A percentile compares a stretch with the other conserved stretches of the same genome.
These are phyloP conservation scores for Podospora didyma DNA, from an alignment of 495 filamentous ascomycete genomes.

Conservation along the genomic window DNA sequence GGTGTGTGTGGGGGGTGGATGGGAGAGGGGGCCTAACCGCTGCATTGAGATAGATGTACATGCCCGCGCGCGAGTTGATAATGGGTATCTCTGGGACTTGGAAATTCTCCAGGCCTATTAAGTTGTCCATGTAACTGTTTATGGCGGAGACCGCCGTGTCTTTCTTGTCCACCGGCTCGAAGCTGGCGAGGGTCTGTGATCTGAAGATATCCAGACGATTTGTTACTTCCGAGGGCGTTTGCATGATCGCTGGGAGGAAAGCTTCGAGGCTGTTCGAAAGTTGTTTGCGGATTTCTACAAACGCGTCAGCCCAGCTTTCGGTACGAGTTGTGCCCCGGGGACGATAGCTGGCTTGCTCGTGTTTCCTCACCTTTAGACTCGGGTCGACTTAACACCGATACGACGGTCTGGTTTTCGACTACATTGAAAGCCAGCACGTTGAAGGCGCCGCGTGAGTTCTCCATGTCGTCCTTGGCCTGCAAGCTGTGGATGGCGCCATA, in stretches of 20 bases:
- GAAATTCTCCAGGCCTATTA: constrained; percentile 50
- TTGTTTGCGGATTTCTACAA: constrained; percentile 37
- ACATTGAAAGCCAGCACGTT: constrained; percentile 46
- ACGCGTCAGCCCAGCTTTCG: too few relatives aligned
- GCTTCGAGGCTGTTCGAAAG: constrained; percentile 45
- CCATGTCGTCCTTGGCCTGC: constrained; percentile 43
- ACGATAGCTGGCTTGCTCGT: too few relatives aligned
- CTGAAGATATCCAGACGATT: constrained; percentile 48
- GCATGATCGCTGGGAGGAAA: constrained; percentile 52
- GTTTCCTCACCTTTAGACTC: constrained; percentile 37
- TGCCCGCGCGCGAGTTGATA: constrained; percentile 76
- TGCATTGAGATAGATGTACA: constrained; percentile 90
- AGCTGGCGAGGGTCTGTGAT: constrained; percentile 42
- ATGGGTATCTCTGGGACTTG: constrained; percentile 62
- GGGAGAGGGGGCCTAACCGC: constrained; percentile 51
- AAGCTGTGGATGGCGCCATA: constrained; percentile 34
- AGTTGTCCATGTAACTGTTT: constrained; percentile 49
- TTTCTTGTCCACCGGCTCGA: constrained; percentile 44
- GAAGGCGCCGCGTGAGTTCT: constrained; percentile 50
- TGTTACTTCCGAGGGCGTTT: constrained; percentile 46
- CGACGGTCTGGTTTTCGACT: constrained; percentile 46
- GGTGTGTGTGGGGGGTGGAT: neutral
- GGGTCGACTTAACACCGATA: constrained; percentile 39
- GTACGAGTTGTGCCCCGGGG: neutral
- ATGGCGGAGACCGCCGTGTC: constrained; percentile 41